Base-by-base conservation (phyloP, 1,284 basidiomycete species). In the Ustilago bromivora region DNA sequence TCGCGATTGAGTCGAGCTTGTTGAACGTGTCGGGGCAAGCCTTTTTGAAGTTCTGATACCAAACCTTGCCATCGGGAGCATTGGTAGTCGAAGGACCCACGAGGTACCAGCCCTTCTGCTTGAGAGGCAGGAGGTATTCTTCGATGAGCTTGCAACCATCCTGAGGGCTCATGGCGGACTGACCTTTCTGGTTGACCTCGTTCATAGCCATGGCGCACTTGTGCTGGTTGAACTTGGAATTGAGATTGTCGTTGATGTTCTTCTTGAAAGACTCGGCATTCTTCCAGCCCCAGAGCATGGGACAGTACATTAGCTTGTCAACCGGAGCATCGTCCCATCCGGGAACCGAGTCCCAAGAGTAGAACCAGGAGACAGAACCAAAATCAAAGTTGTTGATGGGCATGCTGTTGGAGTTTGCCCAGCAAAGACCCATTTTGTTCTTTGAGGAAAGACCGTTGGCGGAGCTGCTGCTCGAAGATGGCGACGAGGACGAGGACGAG, bases 161-260 rank as follows among this genome's bases (percentile, higher is more conserved):
- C 3, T 55, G 38, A 13, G 71, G 63, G 35, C 60, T 71, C 77
- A 83, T 77, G 61, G 81, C 68, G 36, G 82, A 56, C 57, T 84
- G 83, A 19, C 79, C 80, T 31, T 69, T 43, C 46, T 83, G 80
- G 63, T 83, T 81, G 34, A 80, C 76, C 52, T 83, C 82, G 69
- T 83, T 83, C 76, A 81, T 82, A 57, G 61, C 82, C 71, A 83
- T 64, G n/a, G 76, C 76, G 47, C 80, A 82, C 61, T 81, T 81
- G 61, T 71, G 76, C 46, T 77, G 62, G 67, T 82, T 82, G 66
- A 54, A 67, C 47, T 68, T 66, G 54, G 66, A 56, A 61, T 78
- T 54, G 31, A 43, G 76, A 65, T 82, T 76, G 57, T 79, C 34
- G 52, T 71, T 54, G 4, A 83, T 80, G 41, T 81, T 61, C 46